These are phyloP conservation scores for Fonsecaea multimorphosa DNA, from an alignment of 2,329 filamentous ascomycete genomes.

Conservation along the genomic window DNA sequence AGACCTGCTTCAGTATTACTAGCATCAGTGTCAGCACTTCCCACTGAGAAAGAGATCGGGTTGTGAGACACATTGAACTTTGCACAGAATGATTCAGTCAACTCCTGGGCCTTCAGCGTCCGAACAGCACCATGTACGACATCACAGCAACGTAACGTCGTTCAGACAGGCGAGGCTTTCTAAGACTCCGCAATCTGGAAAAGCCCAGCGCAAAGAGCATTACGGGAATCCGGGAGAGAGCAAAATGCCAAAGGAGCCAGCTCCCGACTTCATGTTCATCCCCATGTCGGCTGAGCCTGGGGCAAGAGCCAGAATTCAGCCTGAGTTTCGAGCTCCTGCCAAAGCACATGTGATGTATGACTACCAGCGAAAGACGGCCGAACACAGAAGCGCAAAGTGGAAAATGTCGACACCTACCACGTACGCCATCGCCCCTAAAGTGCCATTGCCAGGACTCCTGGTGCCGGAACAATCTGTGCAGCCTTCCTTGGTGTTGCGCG, in stretches of 20 bases:
- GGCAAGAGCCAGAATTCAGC: constrained; percentile 12
- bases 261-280: constrained; percentile 19
- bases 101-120: neutral
- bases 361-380: constrained; percentile 19
- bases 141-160: neutral
- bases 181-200: neutral
- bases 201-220: neutral
- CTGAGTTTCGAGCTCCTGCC: constrained; percentile 18
- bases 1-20: neutral
- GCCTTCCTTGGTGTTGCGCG: neutral
- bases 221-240: neutral
- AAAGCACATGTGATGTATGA: constrained; percentile 25
- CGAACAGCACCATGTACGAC: neutral
- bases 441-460: neutral
- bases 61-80: neutral
- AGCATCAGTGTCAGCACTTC: neutral
- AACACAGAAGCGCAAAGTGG: constrained; percentile 12
- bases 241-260: constrained; percentile 3
- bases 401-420: constrained; percentile 20
- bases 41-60: neutral
- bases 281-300: constrained; percentile 20
- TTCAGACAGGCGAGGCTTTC: neutral
- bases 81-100: constrained; percentile 6
- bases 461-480: neutral
- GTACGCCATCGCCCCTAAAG: constrained; percentile 5